Evolutionary conservation across 192 early-diverging fungal genomes (phyloP), one percentile per base, ranked within the genome.

Genomic region (Rhizophagus clarus): DNA sequence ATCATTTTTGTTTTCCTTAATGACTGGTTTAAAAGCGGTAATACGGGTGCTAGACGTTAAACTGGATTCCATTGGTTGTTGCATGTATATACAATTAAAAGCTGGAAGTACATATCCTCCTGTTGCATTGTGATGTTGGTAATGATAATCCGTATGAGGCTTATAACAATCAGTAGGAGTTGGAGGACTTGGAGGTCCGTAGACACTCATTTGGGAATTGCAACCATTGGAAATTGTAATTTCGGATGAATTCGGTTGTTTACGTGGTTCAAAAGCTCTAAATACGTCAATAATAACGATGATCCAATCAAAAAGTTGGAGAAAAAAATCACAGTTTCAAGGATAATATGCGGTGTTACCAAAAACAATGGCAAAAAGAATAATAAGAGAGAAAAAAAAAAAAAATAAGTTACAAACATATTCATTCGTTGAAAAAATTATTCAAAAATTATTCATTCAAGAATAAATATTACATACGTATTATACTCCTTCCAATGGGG

Each of bases 401-500:
- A 34, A 34, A 34, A 34, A 34, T 34, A 34, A 22, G 42, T 49
- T 26, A 47, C 5, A 26, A n/a, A 47, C 34, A 34, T 5, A 34
- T 34, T 34, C 34, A 74, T 32, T 31, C 17, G 31, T 60, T 31
- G 9, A 17, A 28, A 42, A 11, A 64, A 76, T 63, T n/a, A n/a
- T n/a, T n/a, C n/a, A n/a, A 12, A 63, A 20, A 45, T 29, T 34
- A 0, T 34, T 34, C 34, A 34, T 34, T 34, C 34, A 34, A 34
- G 34, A 34, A 69, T 34, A 34, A 77, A 77, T 45, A 40, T 34
- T 69, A 69, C 42, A 24, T 70, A 79, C 77, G 66, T 79, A 34
- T 79, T 79, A 47, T 70, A 79, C 34, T 79, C 77, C 56, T 70
- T 79, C 77, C 77, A 79, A 9, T 51, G 32, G 22, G 64, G 77